Evolutionary conservation across 768 basidiomycete species (phyloP), one percentile per base, ranked within the genome.

Genomic region (Hemileccinum rubropunctum): DNA sequence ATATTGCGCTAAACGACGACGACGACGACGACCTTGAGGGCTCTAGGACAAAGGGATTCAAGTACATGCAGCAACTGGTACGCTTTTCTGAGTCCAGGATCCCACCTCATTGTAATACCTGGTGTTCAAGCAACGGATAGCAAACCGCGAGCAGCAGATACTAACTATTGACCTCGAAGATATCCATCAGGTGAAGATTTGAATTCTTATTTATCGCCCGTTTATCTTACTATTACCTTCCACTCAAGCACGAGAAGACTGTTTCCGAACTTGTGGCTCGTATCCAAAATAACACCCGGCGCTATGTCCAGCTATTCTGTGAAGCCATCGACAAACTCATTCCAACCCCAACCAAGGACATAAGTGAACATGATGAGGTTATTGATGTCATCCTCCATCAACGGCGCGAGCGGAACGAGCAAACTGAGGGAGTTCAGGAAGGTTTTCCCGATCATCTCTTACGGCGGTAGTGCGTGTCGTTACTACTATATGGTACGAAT

Each of bases 361-460:
- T 98, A 52, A 86, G 83, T 50, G 85, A 91, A 54, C 82, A 92
- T 35, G 89, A 92, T 54, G 97, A 99, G 67, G 95, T 98, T 42
- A 89, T 98, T 35, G 97, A 99, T 68, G 85, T 98, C 5, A 97
- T 99, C 51, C 78, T 98, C 54, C 92, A 94, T 66, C 97, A 98
- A 63, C 79, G 97, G 47, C 77, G 86, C 47, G 90, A 97, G 66
- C 79, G 91, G 51, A 98, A 98, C 60, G 83, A 86, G 48, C 83
- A 88, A 65, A 75, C 84, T 34, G 88, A 90, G 48, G 85, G 82
- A 18, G 68, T 69, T n/a, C 80, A 85, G 54, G 81, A 83, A 17
- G 82, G 83, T 28, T 98, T 98, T 68, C 97, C 97, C 0, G 83
- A 88, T 42, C 92, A 95, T 64, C 73, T 99, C 15, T 78, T 98